Percentiles rank a stretch among this genome's conserved stretches.
Evolutionary conservation across 139 green algal genomes (phyloP).

Genomic region (Haematococcus lacustris): DNA sequence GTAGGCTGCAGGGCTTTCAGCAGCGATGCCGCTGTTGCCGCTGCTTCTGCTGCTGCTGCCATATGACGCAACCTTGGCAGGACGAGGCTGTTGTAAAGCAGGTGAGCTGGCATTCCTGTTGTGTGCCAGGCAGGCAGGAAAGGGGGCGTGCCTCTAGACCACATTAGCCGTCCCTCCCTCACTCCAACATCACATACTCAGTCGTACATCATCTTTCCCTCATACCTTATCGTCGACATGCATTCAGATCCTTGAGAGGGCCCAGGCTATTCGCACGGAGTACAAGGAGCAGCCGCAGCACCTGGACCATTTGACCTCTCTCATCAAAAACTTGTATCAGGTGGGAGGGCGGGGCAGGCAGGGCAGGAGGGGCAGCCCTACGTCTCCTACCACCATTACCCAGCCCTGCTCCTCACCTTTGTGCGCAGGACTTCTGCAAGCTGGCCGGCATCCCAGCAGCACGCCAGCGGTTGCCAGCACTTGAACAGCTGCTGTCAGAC

Average conservation of each 20-base stretch:
- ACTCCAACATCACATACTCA: too few relatives aligned
- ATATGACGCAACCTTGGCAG: too few relatives aligned
- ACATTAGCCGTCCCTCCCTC: too few relatives aligned
- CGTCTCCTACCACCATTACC: slow-evolving; percentile 27
- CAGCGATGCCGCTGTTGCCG: too few relatives aligned
- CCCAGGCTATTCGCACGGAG: slow-evolving; percentile 26
- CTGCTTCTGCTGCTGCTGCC: too few relatives aligned
- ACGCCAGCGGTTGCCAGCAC: slow-evolving; percentile 28
- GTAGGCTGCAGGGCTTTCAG: neutral
- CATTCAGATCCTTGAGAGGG: slow-evolving; percentile 5
- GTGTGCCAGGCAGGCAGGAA: slow-evolving; percentile 58
- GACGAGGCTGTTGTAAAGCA: too few relatives aligned
- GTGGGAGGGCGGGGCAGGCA: slow-evolving; percentile 50
- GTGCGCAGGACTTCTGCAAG: slow-evolving; percentile 18
- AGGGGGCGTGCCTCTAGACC: slow-evolving; percentile 27
- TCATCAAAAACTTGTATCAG: slow-evolving; percentile 52
- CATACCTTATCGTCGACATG: neutral
- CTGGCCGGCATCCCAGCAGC: slow-evolving; percentile 38
- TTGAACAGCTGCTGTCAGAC: slow-evolving; percentile 40
- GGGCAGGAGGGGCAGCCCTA: slow-evolving; percentile 39
- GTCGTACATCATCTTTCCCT: too few relatives aligned
- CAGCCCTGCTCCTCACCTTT: neutral
- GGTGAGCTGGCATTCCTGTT: too few relatives aligned
- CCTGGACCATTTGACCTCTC: slow-evolving; percentile 37
- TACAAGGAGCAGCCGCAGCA: slow-evolving; percentile 47